Conservation (phyloP, 2,329 filamentous ascomycete species). For the Claviceps pusilla region DNA sequence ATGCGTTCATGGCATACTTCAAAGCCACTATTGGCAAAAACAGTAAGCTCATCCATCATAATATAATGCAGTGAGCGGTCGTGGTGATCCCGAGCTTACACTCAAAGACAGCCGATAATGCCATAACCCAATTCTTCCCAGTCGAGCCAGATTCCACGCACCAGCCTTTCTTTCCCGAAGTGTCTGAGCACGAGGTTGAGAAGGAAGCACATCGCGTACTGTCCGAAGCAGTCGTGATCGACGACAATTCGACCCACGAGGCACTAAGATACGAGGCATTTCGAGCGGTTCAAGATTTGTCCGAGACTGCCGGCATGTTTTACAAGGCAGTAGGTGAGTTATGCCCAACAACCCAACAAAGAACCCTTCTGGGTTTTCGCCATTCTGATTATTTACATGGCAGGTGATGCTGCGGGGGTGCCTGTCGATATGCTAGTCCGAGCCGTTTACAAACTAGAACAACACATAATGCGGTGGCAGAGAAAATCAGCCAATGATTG, state of each 20-base stretch:
- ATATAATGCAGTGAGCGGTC: background rate
- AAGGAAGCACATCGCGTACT: conserved; percentile 11
- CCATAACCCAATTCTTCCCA: conserved; percentile 22
- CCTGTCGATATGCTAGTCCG: conserved; percentile 19
- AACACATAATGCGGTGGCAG: conserved; percentile 21
- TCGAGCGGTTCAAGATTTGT: conserved; percentile 17
- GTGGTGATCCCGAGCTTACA: background rate
- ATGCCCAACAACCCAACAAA: no score
- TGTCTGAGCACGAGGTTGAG: conserved; percentile 14
- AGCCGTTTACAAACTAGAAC: conserved; percentile 25
- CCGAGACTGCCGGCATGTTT: conserved; percentile 16
- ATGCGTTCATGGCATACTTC: conserved; percentile 45
- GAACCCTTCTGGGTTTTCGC: no score
- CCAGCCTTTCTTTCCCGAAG: conserved; percentile 9
- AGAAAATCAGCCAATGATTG: conserved; percentile 2
- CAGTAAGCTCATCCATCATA: conserved; percentile 12
- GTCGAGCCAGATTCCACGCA: conserved; percentile 10
- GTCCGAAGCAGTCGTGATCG: conserved; percentile 7
- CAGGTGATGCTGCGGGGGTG: conserved; percentile 19
- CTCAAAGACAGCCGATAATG: conserved; percentile 12
- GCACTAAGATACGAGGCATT: conserved; percentile 17
- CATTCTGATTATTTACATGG: conserved; percentile 5
- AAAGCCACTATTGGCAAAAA: conserved; percentile 17
- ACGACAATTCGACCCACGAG: background rate
- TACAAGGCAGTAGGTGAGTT: conserved; percentile 20